Evolutionary conservation across 2,329 filamentous ascomycete species (phyloP).

Genomic region (Ceratocystis albifundus): DNA sequence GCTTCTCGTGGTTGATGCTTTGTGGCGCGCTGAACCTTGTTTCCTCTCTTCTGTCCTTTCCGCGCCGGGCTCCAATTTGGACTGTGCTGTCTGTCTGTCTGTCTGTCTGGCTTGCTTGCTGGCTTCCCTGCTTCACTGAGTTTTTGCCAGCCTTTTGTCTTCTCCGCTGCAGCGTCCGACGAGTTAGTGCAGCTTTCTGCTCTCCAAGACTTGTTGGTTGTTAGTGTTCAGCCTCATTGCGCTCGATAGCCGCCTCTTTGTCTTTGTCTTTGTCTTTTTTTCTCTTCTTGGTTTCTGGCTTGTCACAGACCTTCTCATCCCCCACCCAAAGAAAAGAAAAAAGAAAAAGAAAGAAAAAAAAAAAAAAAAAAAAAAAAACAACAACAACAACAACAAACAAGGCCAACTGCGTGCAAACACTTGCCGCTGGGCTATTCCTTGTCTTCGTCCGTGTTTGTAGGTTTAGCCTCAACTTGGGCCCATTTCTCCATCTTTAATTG

Average conservation of each 20-base stretch:
- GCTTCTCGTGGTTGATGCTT: no score
- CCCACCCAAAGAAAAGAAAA: neutral
- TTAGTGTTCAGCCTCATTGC: neutral
- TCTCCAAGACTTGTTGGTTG: neutral
- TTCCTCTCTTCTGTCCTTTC: no score
- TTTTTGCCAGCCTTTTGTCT: neutral
- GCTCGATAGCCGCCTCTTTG: neutral
- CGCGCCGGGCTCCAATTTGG: neutral
- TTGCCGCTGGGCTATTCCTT: slow-evolving; percentile 10
- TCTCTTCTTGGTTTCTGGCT: neutral
- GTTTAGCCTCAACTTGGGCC: neutral
- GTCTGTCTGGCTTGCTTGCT: no score
- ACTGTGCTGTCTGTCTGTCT: neutral
- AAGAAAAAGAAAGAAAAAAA: no score
- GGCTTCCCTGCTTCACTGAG: neutral
- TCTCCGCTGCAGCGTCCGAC: neutral
- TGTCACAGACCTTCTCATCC: neutral
- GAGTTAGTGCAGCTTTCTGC: neutral
- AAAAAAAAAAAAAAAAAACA: neutral
- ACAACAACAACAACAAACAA: no score
- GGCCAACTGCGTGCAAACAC: neutral
- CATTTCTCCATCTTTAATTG: slow-evolving; percentile 7
- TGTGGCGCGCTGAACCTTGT: no score
- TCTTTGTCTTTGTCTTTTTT: neutral
- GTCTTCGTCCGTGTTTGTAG: slow-evolving; percentile 9